Evolutionary conservation across 108 stramenopile genomes (phyloP), one percentile per base, ranked within the genome.

Genomic region (Epithemia pelagica): DNA sequence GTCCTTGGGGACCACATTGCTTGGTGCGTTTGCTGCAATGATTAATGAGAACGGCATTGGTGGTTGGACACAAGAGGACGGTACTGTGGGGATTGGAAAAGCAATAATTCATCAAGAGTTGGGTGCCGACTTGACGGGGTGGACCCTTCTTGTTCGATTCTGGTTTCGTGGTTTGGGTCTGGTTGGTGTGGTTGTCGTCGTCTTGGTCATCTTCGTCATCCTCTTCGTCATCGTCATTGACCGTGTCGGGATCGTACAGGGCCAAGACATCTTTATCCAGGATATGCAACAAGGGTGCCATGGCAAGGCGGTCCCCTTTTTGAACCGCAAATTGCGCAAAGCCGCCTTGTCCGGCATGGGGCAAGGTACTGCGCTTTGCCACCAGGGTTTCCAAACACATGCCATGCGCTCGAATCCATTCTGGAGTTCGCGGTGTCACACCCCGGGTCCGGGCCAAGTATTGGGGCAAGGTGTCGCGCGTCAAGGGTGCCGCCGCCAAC

Each of bases 101-200:
- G 66, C 74, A 75, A 61, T 83, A 83, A 62, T 83, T 83, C 28
- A 80, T 46, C 18, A 83, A 53, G 22, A 83, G 69, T 52, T 83
- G 82, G 8, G 63, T 54, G 10, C 75, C 72, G 15, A 46, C 15
- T 15, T 5, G 37, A 15, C 10, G 15, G 10, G 37, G 37, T n/a
- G n/a, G n/a, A 20, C 20, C 19, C 30, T 30, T 2, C 5, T 3
- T 32, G 32, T 53, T 24, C 33, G 26, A 28, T n/a, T n/a, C n/a
- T n/a, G n/a, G n/a, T n/a, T n/a, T n/a, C n/a, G n/a, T n/a, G n/a
- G n/a, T n/a, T n/a, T n/a, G n/a, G n/a, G n/a, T n/a, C 10, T 46
- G 37, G 10, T 46, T 46, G 37, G 37, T 15, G 37, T 10, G 5
- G 15, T 46, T 46, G 37, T 5, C 37, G 15, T 46, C 15, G 37